A percentile compares a stretch with the other conserved stretches of the same genome.
Conservation (phyloP, 1,139 yeast genomes). For the Yamadazyma triangularis region DNA sequence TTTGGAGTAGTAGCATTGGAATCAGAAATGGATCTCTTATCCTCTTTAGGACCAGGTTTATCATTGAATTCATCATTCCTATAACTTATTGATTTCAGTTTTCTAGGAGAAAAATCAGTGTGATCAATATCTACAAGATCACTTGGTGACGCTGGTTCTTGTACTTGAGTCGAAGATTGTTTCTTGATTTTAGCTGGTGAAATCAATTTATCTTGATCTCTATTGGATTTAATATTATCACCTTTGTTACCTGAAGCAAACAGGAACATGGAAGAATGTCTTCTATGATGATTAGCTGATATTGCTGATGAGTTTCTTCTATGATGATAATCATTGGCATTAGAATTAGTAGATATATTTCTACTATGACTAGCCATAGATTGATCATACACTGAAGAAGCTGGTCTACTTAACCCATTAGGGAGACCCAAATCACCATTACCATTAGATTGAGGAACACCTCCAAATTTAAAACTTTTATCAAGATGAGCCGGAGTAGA, state of each 20-base stretch:
- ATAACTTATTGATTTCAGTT: slow-evolving; percentile 19
- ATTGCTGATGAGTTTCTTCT: slow-evolving; percentile 30
- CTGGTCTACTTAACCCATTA: slow-evolving; percentile 25
- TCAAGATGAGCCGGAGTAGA: slow-evolving; percentile 7
- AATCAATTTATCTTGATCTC: slow-evolving; percentile 16
- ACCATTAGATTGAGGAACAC: slow-evolving; percentile 3
- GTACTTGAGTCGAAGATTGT: slow-evolving; percentile 5
- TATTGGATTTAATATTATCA: slow-evolving; percentile 8
- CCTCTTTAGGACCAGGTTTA: slow-evolving; percentile 13
- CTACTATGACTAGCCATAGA: slow-evolving; percentile 24
- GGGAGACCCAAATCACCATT: too few species aligned
- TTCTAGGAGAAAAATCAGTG: slow-evolving; percentile 34
- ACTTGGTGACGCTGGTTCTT: slow-evolving; percentile 7
- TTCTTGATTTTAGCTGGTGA: slow-evolving; percentile 25
- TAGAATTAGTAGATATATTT: slow-evolving; percentile 20
- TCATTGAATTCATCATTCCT: slow-evolving; percentile 10
- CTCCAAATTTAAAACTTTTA: slow-evolving; percentile 20
- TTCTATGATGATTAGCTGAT: slow-evolving; percentile 21
- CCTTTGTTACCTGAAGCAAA: slow-evolving; percentile 2
- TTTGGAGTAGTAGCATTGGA: slow-evolving; percentile 6
- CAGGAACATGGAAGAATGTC: slow-evolving; percentile 17
- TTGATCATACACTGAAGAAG: slow-evolving; percentile 42
- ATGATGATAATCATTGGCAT: slow-evolving; percentile 17
- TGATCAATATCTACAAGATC: slow-evolving; percentile 26
- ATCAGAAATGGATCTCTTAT: slow-evolving; percentile 32